Base-by-base conservation (phyloP, 805 yeast genomes). In the Wickerhamiella lipophila region DNA sequence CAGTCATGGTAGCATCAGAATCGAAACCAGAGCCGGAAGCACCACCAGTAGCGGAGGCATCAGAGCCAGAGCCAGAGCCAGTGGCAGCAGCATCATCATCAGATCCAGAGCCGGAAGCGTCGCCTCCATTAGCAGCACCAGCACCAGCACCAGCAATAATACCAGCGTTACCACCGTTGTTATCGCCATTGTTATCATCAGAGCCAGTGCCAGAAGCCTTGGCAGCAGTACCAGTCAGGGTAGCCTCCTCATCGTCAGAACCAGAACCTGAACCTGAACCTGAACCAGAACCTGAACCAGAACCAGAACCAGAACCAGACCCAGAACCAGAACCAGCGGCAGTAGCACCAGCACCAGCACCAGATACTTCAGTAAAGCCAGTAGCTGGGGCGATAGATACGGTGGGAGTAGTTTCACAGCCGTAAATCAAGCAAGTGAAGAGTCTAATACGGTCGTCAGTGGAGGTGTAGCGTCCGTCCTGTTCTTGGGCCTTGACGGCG, bases 401-500 rank as follows among this genome's bases (percentile, higher is more conserved):
- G 2, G 43, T 4, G 21, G 43, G 43, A 3, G 43, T 40, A 21
- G 27, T 8, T 2, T 25, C 30, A 15, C 30, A 40, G 11, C 43
- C 43, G 43, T 40, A 40, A 13, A 40, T 40, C 15, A 40, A 15
- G n/a, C 43, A 40, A n/a, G 43, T 40, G 19, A 40, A 40, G n/a
- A 40, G 43, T 4, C 13, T 6, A 7, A 40, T 22, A 21, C 43
- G 43, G 16, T 22, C 43, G 30, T 40, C 43, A 5, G 43, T 25
- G 7, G 30, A 13, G 6, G 43, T 40, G 26, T 36, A 36, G 16
- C 41, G 41, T 3, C 12, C 26, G 19, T 36, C 41, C 3, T 30
- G 6, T 13, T 29, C 32, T 23, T 40, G 43, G n/a, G 43, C 43
- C 19, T 40, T 40, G 30, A 25, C 43, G 5, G 43, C 43, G 30